Base-by-base conservation (phyloP, 169 alveolate genomes). In the Sarcocystis neurona region DNA sequence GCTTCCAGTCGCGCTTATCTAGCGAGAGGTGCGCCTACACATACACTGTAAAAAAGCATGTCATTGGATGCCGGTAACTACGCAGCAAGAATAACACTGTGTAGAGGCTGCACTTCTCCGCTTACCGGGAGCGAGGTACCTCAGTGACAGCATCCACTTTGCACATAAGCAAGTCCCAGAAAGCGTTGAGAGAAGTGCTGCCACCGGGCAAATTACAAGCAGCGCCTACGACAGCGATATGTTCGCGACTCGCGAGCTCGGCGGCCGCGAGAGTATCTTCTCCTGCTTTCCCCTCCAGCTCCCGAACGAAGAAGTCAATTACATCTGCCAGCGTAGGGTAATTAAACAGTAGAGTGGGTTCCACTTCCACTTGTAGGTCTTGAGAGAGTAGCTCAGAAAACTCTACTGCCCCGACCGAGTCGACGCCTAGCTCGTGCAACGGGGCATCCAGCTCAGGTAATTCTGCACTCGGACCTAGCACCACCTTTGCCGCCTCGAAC, bases 151-250 rank as follows among this genome's bases (percentile, higher is more conserved):
- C 94, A 58, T 92, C 95, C 39, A 74, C 92, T 50, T 93, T 93
- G 66, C 91, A 84, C 86, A 86, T 92, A 53, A 94, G 72, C 37
- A 89, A 70, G 53, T 91, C 92, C 96, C 96, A 94, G 50, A 94
- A 91, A 34, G 91, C 75, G 30, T 72, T 63, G 53, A 91, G 94
- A 41, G 91, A 89, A 27, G 93, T 79, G 78, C 93, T 90, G 48
- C 92, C 94, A n/a, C 96, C 96, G 4, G 96, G 95, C 89, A 93
- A 66, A 32, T 87, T 79, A 89, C 96, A 94, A 20, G 95, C 92
- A n/a, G 90, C 89, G 41, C 95, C 94, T 4, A 89, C 85, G 12
- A 94, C 80, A 20, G 93, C 95, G 47, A 89, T 32, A 44, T 30
- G 6, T 23, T 68, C 85, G 8, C 74, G 39, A n/a, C 44, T 0